phyloP scores from a whole-genome alignment of 768 basidiomycete species.

The Lactifluus pinguis region DNA sequence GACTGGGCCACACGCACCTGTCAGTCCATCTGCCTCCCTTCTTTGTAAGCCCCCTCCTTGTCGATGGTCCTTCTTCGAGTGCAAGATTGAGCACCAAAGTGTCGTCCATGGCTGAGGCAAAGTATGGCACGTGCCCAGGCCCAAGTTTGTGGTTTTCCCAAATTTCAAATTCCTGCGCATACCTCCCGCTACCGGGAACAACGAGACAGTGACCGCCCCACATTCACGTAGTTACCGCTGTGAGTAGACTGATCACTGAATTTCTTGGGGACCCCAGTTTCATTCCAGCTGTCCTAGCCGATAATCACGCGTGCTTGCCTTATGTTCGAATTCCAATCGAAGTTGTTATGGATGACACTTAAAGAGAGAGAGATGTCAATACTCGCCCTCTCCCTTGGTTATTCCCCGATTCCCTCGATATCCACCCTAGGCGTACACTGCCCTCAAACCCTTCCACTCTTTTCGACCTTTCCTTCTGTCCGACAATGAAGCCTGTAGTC shows the following conservation, averaged over 20 bases:
- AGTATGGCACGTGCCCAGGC: too few species aligned
- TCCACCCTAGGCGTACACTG: neutral
- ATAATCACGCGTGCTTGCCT: too few species aligned
- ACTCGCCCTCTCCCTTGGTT: neutral
- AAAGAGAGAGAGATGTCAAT: neutral
- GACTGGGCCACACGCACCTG: conserved; percentile 8
- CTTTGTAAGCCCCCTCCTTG: neutral
- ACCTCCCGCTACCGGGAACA: too few species aligned
- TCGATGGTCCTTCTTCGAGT: conserved; percentile 10
- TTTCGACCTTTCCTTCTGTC: neutral
- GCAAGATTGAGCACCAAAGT: conserved; percentile 16
- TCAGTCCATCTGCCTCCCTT: conserved; percentile 20
- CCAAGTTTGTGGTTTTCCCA: too few species aligned
- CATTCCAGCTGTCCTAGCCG: too few species aligned
- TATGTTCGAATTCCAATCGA: conserved; percentile 2
- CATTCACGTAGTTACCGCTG: too few species aligned
- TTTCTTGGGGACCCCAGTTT: too few species aligned
- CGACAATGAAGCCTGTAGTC: conserved; percentile 6
- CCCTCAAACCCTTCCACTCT: conserved; percentile 11
- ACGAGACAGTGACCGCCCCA: too few species aligned
- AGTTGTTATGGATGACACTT: neutral
- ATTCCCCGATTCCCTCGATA: neutral
- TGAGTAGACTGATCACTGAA: too few species aligned
- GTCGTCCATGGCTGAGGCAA: conserved; percentile 6
- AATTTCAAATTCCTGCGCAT: too few species aligned